Evolutionary conservation across 2,329 filamentous ascomycete species (phyloP).

Genomic region (Colletotrichum paranaense): DNA sequence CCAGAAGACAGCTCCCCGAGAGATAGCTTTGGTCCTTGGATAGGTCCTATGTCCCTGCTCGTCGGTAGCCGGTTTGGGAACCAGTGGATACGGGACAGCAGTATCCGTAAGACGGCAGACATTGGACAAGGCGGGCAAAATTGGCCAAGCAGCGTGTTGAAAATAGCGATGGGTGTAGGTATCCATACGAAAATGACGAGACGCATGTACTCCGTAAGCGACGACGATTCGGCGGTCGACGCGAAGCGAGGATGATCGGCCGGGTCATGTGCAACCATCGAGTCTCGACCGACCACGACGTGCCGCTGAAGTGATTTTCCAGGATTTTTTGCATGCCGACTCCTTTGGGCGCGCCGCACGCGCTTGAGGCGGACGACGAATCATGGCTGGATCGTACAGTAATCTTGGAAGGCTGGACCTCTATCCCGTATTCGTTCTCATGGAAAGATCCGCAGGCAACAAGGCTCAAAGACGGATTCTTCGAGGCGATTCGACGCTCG

Average conservation of each 20-base stretch:
- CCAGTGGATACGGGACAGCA: not conserved
- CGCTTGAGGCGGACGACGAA: not conserved
- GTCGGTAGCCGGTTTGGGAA: not conserved
- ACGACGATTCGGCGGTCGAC: not conserved
- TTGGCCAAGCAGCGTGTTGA: not conserved
- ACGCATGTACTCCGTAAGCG: not conserved
- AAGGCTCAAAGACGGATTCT: not conserved
- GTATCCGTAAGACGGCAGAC: not conserved
- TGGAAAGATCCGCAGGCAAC: not conserved
- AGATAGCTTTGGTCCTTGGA: not conserved
- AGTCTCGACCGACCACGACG: not conserved
- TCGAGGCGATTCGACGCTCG: not conserved
- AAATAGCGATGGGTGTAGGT: not conserved
- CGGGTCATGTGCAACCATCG: not conserved
- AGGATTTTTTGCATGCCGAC: not conserved
- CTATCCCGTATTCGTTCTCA: not conserved
- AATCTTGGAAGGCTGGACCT: not conserved
- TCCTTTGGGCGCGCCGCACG: not conserved
- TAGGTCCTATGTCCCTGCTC: not conserved
- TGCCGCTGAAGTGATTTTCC: not conserved
- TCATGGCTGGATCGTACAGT: not conserved
- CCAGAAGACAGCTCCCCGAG: not conserved
- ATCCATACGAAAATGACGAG: not conserved
- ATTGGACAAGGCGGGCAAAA: not conserved
- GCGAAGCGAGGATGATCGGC: slow-evolving; percentile 1